phyloP scores from a whole-genome alignment of 2,329 filamentous ascomycete species.

The Myotisia sp. region DNA sequence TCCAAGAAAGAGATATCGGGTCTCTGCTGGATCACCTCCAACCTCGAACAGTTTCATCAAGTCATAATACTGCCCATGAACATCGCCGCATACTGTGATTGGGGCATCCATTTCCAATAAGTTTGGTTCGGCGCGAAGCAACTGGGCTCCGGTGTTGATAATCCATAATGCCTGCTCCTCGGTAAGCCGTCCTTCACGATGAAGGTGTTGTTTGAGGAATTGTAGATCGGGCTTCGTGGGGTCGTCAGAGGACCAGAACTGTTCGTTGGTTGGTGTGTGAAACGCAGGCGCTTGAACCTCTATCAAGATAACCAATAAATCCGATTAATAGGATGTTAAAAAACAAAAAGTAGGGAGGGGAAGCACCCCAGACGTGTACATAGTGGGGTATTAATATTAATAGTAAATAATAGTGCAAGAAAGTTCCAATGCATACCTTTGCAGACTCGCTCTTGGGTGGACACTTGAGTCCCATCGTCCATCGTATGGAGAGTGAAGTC shows the following conservation, averaged over 20 bases:
- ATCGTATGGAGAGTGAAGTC: conserved; percentile 97
- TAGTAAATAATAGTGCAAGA: neutral
- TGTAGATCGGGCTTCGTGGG: conserved; percentile 78
- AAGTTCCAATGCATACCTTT: conserved; percentile 53
- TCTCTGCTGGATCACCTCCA: conserved; percentile 90
- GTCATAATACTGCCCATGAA: conserved; percentile 98
- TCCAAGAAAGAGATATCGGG: conserved; percentile 88
- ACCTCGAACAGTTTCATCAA: conserved; percentile 99
- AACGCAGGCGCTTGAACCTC: conserved; percentile 97
- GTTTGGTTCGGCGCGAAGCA: conserved; percentile 83
- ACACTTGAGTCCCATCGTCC: conserved; percentile 94
- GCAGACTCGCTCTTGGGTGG: conserved; percentile 87
- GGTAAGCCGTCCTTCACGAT: conserved; percentile 88
- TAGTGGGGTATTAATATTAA: neutral
- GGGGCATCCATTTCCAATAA: conserved; percentile 98
- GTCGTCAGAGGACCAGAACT: conserved; percentile 82
- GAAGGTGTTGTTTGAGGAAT: conserved; percentile 97
- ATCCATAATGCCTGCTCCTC: conserved; percentile 98
- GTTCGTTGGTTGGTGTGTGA: conserved; percentile 78
- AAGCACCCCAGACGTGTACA: no score
- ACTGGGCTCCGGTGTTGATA: conserved; percentile 70
- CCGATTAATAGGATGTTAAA: neutral
- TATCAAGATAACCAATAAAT: conserved; percentile 25
- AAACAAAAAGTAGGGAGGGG: neutral
- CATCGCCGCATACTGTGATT: conserved; percentile 95